A percentile compares a stretch with the other conserved stretches of the same genome.
phyloP scores from a whole-genome alignment of 2,329 filamentous ascomycete species.

The Colletotrichum camelliae region DNA sequence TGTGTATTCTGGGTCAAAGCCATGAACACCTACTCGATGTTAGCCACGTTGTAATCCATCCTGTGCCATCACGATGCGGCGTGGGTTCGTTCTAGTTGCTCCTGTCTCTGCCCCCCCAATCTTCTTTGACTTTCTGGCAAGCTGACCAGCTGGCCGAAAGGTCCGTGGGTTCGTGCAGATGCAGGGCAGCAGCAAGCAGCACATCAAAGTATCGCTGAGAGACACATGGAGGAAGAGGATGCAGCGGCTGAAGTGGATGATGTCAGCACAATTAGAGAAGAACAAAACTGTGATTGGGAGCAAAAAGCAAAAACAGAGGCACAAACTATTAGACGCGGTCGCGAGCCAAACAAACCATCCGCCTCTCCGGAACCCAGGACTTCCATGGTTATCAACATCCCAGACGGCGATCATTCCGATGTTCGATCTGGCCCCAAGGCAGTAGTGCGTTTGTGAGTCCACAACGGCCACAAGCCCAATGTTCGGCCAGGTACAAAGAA shows the following conservation, averaged over 20 bases:
- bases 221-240: not conserved
- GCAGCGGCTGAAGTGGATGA: constrained; percentile 12
- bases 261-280: constrained; percentile 16
- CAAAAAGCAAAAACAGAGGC: constrained; percentile 9
- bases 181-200: not conserved
- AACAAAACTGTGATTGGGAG: constrained; percentile 1
- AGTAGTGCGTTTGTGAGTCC: not conserved
- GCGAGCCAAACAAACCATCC: not conserved
- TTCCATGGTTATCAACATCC: not conserved
- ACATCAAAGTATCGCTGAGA: not conserved
- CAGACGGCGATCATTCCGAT: constrained; percentile 1
- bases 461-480: not conserved
- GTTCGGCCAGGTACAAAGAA: not conserved
- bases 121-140: constrained; percentile 3
- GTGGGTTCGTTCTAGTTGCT: constrained; percentile 7
- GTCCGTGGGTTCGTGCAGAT: constrained; percentile 4
- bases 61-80: constrained; percentile 9
- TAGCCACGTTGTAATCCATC: constrained; percentile 21
- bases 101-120: constrained; percentile 18
- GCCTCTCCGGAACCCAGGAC: not conserved
- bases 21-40: constrained; percentile 1
- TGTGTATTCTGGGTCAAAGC: constrained; percentile 18
- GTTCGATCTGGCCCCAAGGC: not conserved
- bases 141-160: constrained; percentile 2
- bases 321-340: constrained; percentile 16